phyloP scores from a whole-genome alignment of 2,329 filamentous ascomycete genomes.

The Arthrocladium fulminans region DNA sequence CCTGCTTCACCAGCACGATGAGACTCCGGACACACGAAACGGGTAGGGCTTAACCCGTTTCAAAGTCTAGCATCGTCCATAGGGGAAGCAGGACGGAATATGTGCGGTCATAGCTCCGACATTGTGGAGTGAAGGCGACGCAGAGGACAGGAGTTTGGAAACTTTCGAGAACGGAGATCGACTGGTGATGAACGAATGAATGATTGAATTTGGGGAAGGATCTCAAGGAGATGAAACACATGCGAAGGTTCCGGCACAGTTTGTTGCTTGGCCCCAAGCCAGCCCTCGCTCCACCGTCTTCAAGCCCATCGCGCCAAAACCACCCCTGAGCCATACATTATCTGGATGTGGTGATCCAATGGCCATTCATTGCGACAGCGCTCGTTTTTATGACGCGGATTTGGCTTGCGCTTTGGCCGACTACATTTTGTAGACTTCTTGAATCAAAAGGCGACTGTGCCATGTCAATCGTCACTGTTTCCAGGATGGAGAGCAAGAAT shows the following conservation, averaged over 20 bases:
- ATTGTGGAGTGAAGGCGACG: neutral
- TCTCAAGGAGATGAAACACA: slow-evolving; percentile 14
- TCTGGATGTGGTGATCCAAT: neutral
- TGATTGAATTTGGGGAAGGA: slow-evolving; percentile 9
- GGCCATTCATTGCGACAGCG: neutral
- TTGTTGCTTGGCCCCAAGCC: neutral
- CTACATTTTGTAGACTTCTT: too few relatives aligned
- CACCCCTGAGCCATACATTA: slow-evolving; percentile 1
- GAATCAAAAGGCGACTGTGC: too few relatives aligned
- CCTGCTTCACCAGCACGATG: neutral
- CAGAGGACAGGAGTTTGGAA: slow-evolving; percentile 5
- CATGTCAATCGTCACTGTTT: too few relatives aligned
- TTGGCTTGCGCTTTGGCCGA: too few relatives aligned
- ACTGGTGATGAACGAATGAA: slow-evolving; percentile 10
- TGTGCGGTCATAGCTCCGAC: neutral
- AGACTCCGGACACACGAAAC: neutral
- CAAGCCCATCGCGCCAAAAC: neutral
- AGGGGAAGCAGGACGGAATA: neutral
- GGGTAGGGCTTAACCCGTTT: neutral
- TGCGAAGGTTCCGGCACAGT: slow-evolving; percentile 2
- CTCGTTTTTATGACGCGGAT: too few relatives aligned
- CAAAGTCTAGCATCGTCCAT: slow-evolving; percentile 2
- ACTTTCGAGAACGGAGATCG: neutral
- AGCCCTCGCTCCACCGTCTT: neutral
- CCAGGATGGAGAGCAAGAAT: too few relatives aligned